Base-by-base conservation (phyloP, 2,329 filamentous ascomycete genomes). In the Pezicula rhizophila region DNA sequence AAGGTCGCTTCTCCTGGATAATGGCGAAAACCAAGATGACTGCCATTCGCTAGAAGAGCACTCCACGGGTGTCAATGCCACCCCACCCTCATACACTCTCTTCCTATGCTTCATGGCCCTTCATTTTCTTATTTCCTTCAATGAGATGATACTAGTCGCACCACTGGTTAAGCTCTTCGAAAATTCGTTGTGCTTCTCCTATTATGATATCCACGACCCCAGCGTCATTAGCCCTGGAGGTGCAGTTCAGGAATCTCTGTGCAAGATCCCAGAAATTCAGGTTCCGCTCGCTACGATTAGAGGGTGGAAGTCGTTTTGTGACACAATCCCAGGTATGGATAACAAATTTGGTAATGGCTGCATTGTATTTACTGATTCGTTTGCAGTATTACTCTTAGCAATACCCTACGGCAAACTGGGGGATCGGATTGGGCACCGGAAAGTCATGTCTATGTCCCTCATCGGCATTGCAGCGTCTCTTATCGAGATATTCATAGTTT, bases 101-200 rank as follows among this genome's bases (percentile, higher is more conserved):
- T 42, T 61, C 15, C 26, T 60, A 8, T 62, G 59, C 18, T 62
- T 63, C 49, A 63, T 63, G 59, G 48, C 53, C 8, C 53, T 64
- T n/a, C 60, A 64, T 50, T 64, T 64, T 39, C 47, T 62, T 14
- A 50, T 64, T 34, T 59, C 57, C 7, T 62, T 64, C 33, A 52
- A 54, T 38, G 60, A 64, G 44, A 61, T 62, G 14, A 54, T 64
- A 1, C 41, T 63, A 1, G 56, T 64, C 40, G 61, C 58, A 14
- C 62, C 61, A 14, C 37, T 61, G 8, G 56, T 63, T 11, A 59
- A 53, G 26, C 52, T 64, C 4, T 63, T 60, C 39, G 61, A 64
- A 49, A 55, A 57, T 20, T 62, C 60, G 0, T 28, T 64, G 3
- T 64, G 62, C 51, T 43, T 56, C 7, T 48, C 40, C 1, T 55